These are phyloP conservation scores for Cladosporium sp. DNA, from an alignment of 2,329 filamentous ascomycete genomes.

Conservation along the genomic window DNA sequence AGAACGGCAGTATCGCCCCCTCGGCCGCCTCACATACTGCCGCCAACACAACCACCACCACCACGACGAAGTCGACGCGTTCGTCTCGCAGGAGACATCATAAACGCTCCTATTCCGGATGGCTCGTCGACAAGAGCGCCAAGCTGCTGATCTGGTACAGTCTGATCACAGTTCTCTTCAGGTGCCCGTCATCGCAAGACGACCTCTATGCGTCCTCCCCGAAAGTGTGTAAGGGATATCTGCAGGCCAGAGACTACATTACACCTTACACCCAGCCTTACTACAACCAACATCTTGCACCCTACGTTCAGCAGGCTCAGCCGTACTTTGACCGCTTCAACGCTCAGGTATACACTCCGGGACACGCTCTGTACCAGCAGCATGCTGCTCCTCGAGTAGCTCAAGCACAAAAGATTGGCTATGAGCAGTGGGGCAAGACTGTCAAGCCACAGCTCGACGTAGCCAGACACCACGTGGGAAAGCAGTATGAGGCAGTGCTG, in stretches of 20 bases:
- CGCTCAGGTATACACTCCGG: constrained; percentile 66
- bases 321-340: constrained; percentile 68
- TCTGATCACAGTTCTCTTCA: constrained; percentile 76
- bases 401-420: constrained; percentile 65
- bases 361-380: constrained; percentile 60
- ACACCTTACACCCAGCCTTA: constrained; percentile 79
- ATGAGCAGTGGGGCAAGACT: constrained; percentile 74
- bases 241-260: constrained; percentile 64
- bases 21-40: constrained; percentile 6
- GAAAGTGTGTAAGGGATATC: constrained; percentile 78
- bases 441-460: constrained; percentile 72
- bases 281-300: constrained; percentile 79
- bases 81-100: constrained; percentile 20
- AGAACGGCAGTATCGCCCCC: constrained; percentile 21
- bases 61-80: constrained; percentile 20
- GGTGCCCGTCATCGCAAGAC: constrained; percentile 72
- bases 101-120: constrained; percentile 26
- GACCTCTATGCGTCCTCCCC: constrained; percentile 70
- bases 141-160: constrained; percentile 82
- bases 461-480: constrained; percentile 60
- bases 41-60: constrained; percentile 7
- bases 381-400: constrained; percentile 74
- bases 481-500: constrained; percentile 69
- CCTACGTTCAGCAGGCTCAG: constrained; percentile 73
- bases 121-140: constrained; percentile 31